These are phyloP conservation scores for Angomonas deanei DNA, from an alignment of 208 protist species.

Conservation along the genomic window DNA sequence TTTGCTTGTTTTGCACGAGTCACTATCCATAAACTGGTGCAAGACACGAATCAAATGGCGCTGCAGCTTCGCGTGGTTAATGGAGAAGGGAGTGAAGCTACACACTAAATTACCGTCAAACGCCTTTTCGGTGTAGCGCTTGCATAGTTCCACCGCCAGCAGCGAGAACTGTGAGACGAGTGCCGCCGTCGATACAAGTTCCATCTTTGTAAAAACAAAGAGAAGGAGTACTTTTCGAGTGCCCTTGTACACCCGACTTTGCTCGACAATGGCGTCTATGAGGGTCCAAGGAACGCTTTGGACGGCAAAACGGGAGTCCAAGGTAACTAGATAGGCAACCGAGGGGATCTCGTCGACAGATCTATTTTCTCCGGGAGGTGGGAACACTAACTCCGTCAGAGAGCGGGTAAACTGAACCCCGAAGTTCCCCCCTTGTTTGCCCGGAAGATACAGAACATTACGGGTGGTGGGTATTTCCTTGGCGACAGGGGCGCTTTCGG, in stretches of 20 bases:
- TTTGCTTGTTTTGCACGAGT: conserved; percentile 37
- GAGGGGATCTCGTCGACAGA: conserved; percentile 49
- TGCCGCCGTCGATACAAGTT: conserved; percentile 66
- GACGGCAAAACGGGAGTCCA: conserved; percentile 77
- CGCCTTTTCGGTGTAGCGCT: conserved; percentile 40
- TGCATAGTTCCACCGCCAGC: conserved; percentile 43
- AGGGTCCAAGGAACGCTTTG: conserved; percentile 80
- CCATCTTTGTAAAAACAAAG: conserved; percentile 77
- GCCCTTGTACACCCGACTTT: conserved; percentile 39
- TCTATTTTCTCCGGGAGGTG: conserved; percentile 2
- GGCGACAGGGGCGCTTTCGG: not conserved
- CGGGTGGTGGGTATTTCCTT: conserved; percentile 5
- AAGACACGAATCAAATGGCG: conserved; percentile 58
- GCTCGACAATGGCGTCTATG: conserved; percentile 71
- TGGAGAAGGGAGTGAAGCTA: conserved; percentile 58
- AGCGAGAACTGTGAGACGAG: conserved; percentile 76
- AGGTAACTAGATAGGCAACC: conserved; percentile 65
- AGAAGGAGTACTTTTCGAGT: conserved; percentile 60
- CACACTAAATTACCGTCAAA: conserved; percentile 33
- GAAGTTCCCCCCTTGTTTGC: conserved; percentile 60
- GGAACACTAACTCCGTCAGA: conserved; percentile 68
- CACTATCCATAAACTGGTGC: conserved; percentile 60
- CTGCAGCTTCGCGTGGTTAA: conserved; percentile 47
- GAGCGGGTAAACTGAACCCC: conserved; percentile 63
- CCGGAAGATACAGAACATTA: conserved; percentile 62